Evolutionary conservation across 176 grass and related monocot genomes (phyloP), one percentile per base, ranked within the genome.

Genomic region (Dendrocalamus sinicus): DNA sequence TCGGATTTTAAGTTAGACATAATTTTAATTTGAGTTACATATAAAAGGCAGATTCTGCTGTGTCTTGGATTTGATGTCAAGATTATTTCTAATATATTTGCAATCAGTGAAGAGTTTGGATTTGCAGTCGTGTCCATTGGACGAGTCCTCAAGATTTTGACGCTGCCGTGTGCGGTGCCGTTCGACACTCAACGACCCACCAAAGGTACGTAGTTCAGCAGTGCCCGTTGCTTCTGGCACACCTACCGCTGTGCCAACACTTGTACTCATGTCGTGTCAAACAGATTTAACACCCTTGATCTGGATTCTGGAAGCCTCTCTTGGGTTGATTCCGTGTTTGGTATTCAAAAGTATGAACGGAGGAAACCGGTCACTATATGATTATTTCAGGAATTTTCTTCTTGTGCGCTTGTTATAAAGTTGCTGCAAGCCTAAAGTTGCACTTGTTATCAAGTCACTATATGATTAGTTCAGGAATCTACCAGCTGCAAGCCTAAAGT

Each of bases 231-330:
- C 76, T 85, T 89, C 40, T 85, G 87, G 60, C 81, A 75, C 30
- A 46, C 40, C 23, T 51, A 70, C 41, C n/a, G 35, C 22, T 55
- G 75, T 26, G 86, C 60, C 79, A 46, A 54, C 54, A 68, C 43
- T 28, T 17, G 68, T 17, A 32, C 17, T 12, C 13, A 76, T 47
- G 62, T 69, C 70, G 10, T 48, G 50, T 74, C 82, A 59, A 48
- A 63, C 52, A 41, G 61, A 76, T 76, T 23, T 70, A 48, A 15
- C 39, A 78, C 30, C 39, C n/a, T 43, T 44, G 81, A 79, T 57
- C 67, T 8, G 20, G 76, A 32, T 64, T 90, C 83, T 3, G n/a
- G 88, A 90, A 90, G 72, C 20, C 39, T 81, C 84, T 57, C 46
- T 57, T 46, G 54, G 37, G 17, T 37, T 10, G 37, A 15, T 14